Base-by-base conservation (phyloP, 1,284 basidiomycete genomes). In the Cryptococcus sp. region DNA sequence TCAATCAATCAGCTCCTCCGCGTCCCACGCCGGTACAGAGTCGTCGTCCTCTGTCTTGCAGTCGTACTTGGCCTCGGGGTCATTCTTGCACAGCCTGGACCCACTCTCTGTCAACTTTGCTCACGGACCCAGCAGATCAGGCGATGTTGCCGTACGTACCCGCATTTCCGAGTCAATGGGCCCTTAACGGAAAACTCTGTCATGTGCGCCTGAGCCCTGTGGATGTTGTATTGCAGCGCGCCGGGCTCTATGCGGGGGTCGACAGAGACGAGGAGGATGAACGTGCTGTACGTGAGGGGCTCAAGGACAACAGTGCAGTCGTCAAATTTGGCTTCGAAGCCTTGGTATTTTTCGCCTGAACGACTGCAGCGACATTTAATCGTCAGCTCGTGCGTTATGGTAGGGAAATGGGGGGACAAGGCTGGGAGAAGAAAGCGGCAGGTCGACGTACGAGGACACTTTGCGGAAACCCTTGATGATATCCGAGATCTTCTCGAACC, bases 401-500 rank as follows among this genome's bases (percentile, higher is more conserved):
- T 67, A 18, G 75, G 45, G 24, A 9, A 33, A 46, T 7, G 40
- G 16, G 24, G 24, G 59, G 11, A 46, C 18, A 46, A 23, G 4
- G 21, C 7, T 24, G 13, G 4, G 46, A 38, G 13, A n/a, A 33
- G 39, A 20, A 52, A 53, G 4, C 46, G 24, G 5, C n/a, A n/a
- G n/a, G n/a, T n/a, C 24, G 33, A 68, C 84, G 63, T 84, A 88
- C 65, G 87, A 83, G 77, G 92, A 96, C 13, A 89, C 87, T 65
- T 90, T 85, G 70, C 96, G 93, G 81, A 98, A 96, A 3, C 87
- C 85, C 78, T 98, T 98, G 79, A 98, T 87, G 57, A 97, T 84
- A 73, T 97, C 92, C 7, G 89, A 93, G 28, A 95, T 94, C 61
- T 93, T 89, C 78, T 98, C 95, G 73, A 96, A 98, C 37, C 95